Base-by-base conservation (phyloP, 805 yeast genomes). In the Candida easanensis region DNA sequence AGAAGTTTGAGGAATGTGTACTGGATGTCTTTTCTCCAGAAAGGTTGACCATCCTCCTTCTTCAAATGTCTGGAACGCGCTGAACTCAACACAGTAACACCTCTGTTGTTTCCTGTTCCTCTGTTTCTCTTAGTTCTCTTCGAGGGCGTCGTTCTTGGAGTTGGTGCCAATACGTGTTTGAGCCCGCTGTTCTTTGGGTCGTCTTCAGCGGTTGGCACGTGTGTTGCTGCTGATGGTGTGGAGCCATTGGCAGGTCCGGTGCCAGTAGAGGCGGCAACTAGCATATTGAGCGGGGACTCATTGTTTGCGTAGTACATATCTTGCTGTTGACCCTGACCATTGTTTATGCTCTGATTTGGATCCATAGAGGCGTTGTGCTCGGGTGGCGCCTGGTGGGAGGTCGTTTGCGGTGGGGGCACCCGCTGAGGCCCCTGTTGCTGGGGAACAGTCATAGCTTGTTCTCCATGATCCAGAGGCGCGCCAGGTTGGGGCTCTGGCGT, bases 11-110 rank as follows among this genome's bases (percentile, higher is more conserved):
- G 66, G 52, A 90, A 87, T 51, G 84, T 89, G 62, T 81, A 85
- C 62, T 89, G 97, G 44, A 91, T 83, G 56, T 91, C 98, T 42
- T 68, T 74, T 38, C 98, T 73, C 84, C 93, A 86, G 45, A 90
- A 80, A 17, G 96, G 95, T 56, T 86, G 95, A 5, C 98, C 97
- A 58, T 91, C 98, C 16, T 80, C 73, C 59, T 90, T 91, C 64
- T 91, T 91, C 53, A 91, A 63, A 62, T 83, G 89, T 35, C 86
- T 69, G 21, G 70, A 64, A 4, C 73, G 53, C 2, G 66, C 62
- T 3, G 61, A 55, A 15, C 49, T 49, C 17, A 57, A 39, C 2
- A 57, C 53, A 11, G 45, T 47, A 17, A 38, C 49, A 3, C 44
- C 45, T 20, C 52, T 49, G 42, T 37, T 39, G 26, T 48, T 41